Percentiles rank a stretch among this genome's conserved stretches.
Evolutionary conservation across 768 basidiomycete genomes (phyloP).

Genomic region (Suillus americanus): DNA sequence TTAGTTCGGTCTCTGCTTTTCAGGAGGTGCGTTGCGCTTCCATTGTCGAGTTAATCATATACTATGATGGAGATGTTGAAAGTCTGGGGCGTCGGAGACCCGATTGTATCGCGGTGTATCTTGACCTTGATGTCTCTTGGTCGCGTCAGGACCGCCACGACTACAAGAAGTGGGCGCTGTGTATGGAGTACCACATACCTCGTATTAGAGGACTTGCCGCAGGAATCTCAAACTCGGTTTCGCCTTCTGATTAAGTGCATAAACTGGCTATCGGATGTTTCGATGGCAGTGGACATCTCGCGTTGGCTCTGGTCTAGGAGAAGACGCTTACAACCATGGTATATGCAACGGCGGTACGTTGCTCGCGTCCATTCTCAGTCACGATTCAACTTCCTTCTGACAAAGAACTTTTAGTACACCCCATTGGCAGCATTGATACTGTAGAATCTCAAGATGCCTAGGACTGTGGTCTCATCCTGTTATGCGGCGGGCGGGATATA

Average conservation of each 20-base stretch:
- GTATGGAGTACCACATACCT: constrained; percentile 41
- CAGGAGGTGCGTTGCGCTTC: constrained; percentile 56
- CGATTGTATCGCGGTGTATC: background rate
- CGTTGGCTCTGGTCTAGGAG: background rate
- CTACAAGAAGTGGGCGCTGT: constrained; percentile 31
- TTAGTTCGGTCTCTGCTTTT: constrained; percentile 46
- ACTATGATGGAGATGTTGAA: constrained; percentile 45
- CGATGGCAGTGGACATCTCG: background rate
- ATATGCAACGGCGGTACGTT: background rate
- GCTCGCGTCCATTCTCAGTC: background rate
- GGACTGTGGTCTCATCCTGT: background rate
- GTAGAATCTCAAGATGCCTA: background rate
- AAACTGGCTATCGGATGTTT: no score
- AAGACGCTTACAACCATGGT: background rate
- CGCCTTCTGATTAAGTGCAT: constrained; percentile 14
- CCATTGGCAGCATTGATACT: background rate
- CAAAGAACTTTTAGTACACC: background rate
- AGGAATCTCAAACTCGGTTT: constrained; percentile 23
- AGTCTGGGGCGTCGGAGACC: constrained; percentile 13
- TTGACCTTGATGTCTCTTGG: constrained; percentile 18
- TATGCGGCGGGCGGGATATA: background rate
- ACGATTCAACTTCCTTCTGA: background rate
- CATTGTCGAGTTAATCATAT: constrained; percentile 56
- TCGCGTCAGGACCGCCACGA: constrained; percentile 52
- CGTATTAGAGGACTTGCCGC: constrained; percentile 39